Evolutionary conservation across 495 filamentous ascomycete species (phyloP).

Genomic region (Bacidia rubella): DNA sequence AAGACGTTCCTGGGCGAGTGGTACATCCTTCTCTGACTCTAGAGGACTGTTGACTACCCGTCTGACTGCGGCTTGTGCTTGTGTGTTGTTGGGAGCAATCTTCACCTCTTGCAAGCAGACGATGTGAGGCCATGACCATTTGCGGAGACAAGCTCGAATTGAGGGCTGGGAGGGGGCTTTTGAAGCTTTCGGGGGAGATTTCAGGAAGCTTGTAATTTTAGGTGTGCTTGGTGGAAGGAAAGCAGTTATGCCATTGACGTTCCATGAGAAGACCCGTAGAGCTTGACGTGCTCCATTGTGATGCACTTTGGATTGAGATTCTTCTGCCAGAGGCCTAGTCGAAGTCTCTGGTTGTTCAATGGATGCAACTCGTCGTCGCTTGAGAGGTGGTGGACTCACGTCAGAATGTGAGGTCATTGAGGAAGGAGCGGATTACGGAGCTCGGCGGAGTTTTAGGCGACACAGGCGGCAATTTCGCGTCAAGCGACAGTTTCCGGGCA

Average conservation of each 20-base stretch:
- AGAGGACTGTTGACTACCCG: slow-evolving; percentile 19
- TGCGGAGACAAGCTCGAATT: slow-evolving; percentile 30
- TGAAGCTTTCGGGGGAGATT: not conserved
- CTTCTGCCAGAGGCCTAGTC: no score
- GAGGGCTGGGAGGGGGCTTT: slow-evolving; percentile 13
- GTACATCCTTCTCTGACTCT: not conserved
- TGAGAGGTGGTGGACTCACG: slow-evolving; percentile 20
- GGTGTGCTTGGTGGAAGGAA: slow-evolving; percentile 24
- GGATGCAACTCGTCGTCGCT: slow-evolving; percentile 15
- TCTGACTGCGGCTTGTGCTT: slow-evolving; percentile 23
- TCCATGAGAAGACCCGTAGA: slow-evolving; percentile 34
- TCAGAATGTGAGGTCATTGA: not conserved
- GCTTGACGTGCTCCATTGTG: not conserved
- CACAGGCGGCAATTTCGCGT: no score
- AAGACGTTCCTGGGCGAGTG: slow-evolving; percentile 11
- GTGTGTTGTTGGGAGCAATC: slow-evolving; percentile 25
- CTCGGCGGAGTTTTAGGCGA: no score
- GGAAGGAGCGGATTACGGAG: no score
- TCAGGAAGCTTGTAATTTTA: slow-evolving; percentile 32
- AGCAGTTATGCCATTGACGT: slow-evolving; percentile 36
- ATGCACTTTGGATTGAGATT: no score
- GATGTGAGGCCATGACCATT: slow-evolving; percentile 33
- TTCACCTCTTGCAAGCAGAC: slow-evolving; percentile 42
- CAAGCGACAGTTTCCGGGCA: no score
- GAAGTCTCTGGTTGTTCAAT: no score